These are phyloP conservation scores for Yamadazyma diospyri DNA, from an alignment of 1,139 yeast genomes.

Conservation along the genomic window DNA sequence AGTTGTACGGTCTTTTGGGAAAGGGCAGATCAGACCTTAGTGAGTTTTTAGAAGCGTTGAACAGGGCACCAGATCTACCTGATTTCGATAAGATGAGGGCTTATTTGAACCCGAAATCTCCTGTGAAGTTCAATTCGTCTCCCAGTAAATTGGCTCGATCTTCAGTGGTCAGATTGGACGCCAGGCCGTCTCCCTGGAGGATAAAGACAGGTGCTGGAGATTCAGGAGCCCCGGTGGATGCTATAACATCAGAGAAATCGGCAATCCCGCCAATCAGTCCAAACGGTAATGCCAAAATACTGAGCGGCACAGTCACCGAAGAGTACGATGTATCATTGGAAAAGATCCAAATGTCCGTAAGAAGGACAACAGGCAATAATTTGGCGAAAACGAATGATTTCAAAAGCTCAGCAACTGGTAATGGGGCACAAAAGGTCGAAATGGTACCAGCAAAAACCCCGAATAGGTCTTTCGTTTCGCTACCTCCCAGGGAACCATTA, in stretches of 20 bases:
- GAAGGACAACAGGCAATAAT: constrained; percentile 11
- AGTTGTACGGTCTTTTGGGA: background rate
- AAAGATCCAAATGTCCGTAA: constrained; percentile 15
- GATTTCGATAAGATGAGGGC: background rate
- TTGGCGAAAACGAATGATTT: background rate
- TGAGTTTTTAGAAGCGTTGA: constrained; percentile 1
- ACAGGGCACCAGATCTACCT: background rate
- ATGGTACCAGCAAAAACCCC: constrained; percentile 21
- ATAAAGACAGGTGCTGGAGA: too few species aligned
- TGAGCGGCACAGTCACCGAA: constrained; percentile 3
- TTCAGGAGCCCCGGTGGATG: background rate
- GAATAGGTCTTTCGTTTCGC: constrained; percentile 32
- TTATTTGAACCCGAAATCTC: constrained; percentile 1
- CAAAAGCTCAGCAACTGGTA: background rate
- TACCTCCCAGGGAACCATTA: constrained; percentile 42
- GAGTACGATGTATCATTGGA: constrained; percentile 15
- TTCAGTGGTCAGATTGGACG: background rate
- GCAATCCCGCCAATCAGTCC: constrained; percentile 7
- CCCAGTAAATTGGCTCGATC: constrained; percentile 1
- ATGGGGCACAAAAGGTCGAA: background rate
- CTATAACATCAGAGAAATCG: constrained; percentile 1
- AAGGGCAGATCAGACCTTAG: background rate
- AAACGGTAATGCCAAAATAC: constrained; percentile 1
- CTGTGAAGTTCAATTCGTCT: constrained; percentile 1
- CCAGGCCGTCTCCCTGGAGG: too few species aligned